phyloP scores from a whole-genome alignment of 495 filamentous ascomycete genomes.

The Hypoxylon subgilvum region DNA sequence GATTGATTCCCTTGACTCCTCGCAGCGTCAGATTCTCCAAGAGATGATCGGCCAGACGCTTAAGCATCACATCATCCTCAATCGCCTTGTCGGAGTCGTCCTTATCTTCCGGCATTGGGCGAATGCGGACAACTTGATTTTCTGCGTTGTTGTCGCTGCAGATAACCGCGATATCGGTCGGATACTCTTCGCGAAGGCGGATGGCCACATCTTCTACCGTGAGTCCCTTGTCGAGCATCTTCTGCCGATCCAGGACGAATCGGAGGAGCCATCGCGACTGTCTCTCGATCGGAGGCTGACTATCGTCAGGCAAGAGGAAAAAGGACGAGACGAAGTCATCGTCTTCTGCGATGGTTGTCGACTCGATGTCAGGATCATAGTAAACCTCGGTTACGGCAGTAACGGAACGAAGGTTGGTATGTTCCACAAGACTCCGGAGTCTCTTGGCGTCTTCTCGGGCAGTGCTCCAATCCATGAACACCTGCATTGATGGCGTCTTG shows the following conservation, averaged over 20 bases:
- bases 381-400: conserved; percentile 93
- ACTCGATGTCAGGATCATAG: conserved; percentile 90
- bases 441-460: conserved; percentile 82
- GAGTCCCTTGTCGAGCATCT: conserved; percentile 92
- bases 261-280: conserved; percentile 96
- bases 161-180: conserved; percentile 86
- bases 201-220: conserved; percentile 90
- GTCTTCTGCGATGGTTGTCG: conserved; percentile 85
- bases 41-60: conserved; percentile 87
- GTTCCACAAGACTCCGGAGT: conserved; percentile 86
- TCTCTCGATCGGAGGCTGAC: conserved; percentile 67
- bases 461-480: conserved; percentile 73
- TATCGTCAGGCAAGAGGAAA: conserved; percentile 91
- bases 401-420: conserved; percentile 91
- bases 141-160: conserved; percentile 99
- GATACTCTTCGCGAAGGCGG: conserved; percentile 84
- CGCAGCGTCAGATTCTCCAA: conserved; percentile 88
- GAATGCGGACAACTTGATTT: conserved; percentile 90
- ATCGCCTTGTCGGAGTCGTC: conserved; percentile 78
- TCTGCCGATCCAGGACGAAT: conserved; percentile 88
- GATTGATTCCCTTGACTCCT: conserved; percentile 84
- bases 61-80: conserved; percentile 88
- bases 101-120: conserved; percentile 77
- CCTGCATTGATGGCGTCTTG: conserved; percentile 97
- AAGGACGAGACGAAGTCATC: conserved; percentile 94